Evolutionary conservation across 495 filamentous ascomycete species (phyloP), one percentile per base, ranked within the genome.

Genomic region (Penicillium odoratum): DNA sequence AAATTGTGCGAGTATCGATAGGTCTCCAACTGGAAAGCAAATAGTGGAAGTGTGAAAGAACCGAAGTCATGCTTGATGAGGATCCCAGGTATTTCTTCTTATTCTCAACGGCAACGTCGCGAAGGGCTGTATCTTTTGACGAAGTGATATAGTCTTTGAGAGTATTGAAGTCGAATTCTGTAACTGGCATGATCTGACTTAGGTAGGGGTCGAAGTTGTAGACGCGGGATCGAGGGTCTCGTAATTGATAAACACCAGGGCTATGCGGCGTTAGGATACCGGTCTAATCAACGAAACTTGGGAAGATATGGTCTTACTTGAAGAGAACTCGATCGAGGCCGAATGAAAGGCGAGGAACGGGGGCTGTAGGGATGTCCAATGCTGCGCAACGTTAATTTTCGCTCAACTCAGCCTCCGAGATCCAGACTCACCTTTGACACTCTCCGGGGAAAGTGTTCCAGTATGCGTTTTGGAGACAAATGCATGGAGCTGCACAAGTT

Each of bases 161-260:
- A 3, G 92, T 85, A 57, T 87, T 81, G 67, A 96, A 98, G 66
- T 99, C 90, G 59, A 99, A 98, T 68, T 98, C 91, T 1, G 80
- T 75, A 1, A 93, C 85, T 3, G 92, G 92, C 91, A 97, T 96
- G 66, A 98, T 93, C 53, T 82, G 82, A 49, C 91, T 85, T 26
- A 98, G 81, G 67, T 97, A 96, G 1, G 94, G 94, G 65, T 98
- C 92, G 66, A 98, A 98, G 68, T 98, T 98, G 78, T 81, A 98
- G 40, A 97, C 90, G 10, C 85, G 81, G 36, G 95, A 92, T 51
- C 90, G 82, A 25, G 90, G 88, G 66, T 98, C 95, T 65, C 93
- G 92, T 30, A 99, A 83, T 33, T 89, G 85, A 67, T 97, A 96
- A 30, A 97, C 88, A 18, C 94, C 93, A 4, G 92, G 90, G 70